These are phyloP conservation scores for Zygosaccharomyces siamensis DNA, from an alignment of 805 yeast genomes.

Conservation along the genomic window DNA sequence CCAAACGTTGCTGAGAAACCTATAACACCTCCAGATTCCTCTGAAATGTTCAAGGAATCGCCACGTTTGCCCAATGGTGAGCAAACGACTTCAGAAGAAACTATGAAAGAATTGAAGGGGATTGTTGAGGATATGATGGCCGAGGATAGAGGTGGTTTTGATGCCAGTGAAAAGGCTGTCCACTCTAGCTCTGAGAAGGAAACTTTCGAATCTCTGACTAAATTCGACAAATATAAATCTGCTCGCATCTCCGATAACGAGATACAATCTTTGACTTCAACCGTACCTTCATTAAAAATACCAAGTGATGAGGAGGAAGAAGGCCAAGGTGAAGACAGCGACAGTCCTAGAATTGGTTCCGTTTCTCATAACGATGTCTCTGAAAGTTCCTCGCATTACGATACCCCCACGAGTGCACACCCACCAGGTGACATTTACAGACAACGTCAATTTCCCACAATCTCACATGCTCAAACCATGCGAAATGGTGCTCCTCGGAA, in stretches of 20 bases:
- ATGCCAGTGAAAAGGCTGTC: slow-evolving; percentile 6
- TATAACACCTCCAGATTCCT: slow-evolving; percentile 3
- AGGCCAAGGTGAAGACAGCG: slow-evolving; percentile 14
- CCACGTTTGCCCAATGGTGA: background rate
- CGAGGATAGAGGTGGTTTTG: slow-evolving; percentile 6
- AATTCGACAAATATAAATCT: slow-evolving; percentile 30
- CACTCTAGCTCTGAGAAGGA: slow-evolving; percentile 13
- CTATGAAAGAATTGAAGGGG: slow-evolving; percentile 33
- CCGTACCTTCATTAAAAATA: slow-evolving; percentile 8
- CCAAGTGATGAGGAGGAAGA: slow-evolving; percentile 13
- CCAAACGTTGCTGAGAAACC: background rate
- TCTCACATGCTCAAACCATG: background rate
- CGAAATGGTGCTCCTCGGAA: background rate
- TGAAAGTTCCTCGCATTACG: slow-evolving; percentile 4
- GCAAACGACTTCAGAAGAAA: slow-evolving; percentile 10
- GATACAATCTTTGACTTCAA: background rate
- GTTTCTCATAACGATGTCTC: background rate
- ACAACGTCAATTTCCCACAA: background rate
- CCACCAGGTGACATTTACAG: background rate
- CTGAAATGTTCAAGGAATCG: background rate
- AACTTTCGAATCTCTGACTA: slow-evolving; percentile 28
- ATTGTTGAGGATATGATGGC: slow-evolving; percentile 36
- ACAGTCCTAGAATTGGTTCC: slow-evolving; percentile 13
- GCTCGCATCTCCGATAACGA: slow-evolving; percentile 16
- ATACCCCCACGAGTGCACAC: slow-evolving; percentile 3